Base-by-base conservation (phyloP, 1,139 yeast genomes). In the Candida sp. region DNA sequence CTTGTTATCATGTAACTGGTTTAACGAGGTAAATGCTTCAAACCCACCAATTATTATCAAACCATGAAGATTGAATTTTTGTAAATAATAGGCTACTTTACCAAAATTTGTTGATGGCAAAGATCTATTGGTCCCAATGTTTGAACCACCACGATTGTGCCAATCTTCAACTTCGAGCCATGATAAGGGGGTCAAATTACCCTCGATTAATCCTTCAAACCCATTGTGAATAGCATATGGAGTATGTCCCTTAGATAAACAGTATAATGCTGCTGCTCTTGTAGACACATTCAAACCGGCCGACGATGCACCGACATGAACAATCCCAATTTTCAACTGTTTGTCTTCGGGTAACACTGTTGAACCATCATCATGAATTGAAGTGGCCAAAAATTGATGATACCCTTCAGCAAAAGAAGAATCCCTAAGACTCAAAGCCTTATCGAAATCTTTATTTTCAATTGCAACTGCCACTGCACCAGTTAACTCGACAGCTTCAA, bases 261-360 rank as follows among this genome's bases (percentile, higher is more conserved):
- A 88, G 70, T 90, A 90, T 21, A 91, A 79, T 3, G 96, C 95
- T 58, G 91, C 89, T 4, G 97, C 93, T 51, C 95, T 81, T 1
- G 93, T 85, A 15, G 97, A 95, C 46, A 96, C 85, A 69, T 93
- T 93, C 76, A 93, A 82, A 45, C 96, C 97, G 50, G 97, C 95
- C 12, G 97, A 95, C 34, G 99, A 96, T 1, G 99, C 99, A 52
- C 99, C 99, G 45, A 91, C 86, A 57, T 90, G 90, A 51, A 93
- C 76, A 45, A 93, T 80, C 47, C 95, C 99, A 54, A 91, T 79
- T 50, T 79, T 81, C 52, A 83, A 73, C 50, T 81, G 66, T 60
- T 79, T 66, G 38, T 68, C 70, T 45, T 66, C 61, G 4, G 84
- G 81, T 50, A 84, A 70, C n/a, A 57, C 44, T 56, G 64, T 33